These are phyloP conservation scores for Fusarium sp. DNA, from an alignment of 2,329 filamentous ascomycete species.

Conservation along the genomic window DNA sequence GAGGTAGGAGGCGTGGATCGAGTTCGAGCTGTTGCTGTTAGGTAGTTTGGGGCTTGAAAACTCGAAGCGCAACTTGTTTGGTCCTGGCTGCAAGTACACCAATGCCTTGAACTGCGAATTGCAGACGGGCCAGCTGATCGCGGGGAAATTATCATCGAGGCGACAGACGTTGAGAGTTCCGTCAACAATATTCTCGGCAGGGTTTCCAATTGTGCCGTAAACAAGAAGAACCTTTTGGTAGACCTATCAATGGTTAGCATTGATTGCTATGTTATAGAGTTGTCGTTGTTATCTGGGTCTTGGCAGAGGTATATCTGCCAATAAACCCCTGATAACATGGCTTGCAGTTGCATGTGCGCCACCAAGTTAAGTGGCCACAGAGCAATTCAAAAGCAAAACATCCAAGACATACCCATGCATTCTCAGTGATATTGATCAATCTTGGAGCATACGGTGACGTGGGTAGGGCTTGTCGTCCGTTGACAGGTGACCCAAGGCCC, in stretches of 20 bases:
- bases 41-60: conserved; percentile 86
- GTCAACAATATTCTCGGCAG: conserved; percentile 74
- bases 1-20: conserved; percentile 81
- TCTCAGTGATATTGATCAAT: conserved; percentile 82
- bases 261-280: conserved; percentile 11
- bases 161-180: conserved; percentile 83
- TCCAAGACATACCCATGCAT: conserved; percentile 77
- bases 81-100: conserved; percentile 89
- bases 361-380: conserved; percentile 20
- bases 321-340: conserved; percentile 24
- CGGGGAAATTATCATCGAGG: conserved; percentile 86
- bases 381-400: conserved; percentile 28
- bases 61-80: conserved; percentile 88
- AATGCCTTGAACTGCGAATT: conserved; percentile 93
- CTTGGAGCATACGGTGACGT: conserved; percentile 84
- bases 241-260: conserved; percentile 67
- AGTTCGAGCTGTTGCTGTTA: conserved; percentile 73
- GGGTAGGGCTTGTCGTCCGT: conserved; percentile 67
- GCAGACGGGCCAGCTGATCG: conserved; percentile 86
- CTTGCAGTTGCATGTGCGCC: conserved; percentile 25
- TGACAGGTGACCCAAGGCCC: conserved; percentile 66
- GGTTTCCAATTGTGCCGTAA: conserved; percentile 83
- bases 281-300: conserved; percentile 1
- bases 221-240: conserved; percentile 91
- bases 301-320: conserved; percentile 22